Evolutionary conservation across 1,284 basidiomycete genomes (phyloP), one percentile per base, ranked within the genome.

Genomic region (Hymenochaete sp.): DNA sequence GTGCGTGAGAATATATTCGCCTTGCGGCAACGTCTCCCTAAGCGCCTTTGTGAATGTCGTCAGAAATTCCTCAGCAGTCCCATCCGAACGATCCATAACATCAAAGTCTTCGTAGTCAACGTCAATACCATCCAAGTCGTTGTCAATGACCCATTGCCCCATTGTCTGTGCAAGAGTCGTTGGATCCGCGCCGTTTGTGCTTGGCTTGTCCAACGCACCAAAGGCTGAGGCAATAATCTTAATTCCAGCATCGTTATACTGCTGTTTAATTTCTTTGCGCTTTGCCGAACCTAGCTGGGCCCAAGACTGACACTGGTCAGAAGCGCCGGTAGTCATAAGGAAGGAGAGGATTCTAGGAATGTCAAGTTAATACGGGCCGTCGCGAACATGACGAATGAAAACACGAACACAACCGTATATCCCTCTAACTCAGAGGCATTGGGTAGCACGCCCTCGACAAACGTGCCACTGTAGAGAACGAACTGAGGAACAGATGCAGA

Each of bases 11-110:
- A 58, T 52, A 31, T 53, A 58, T 38, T 53, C 25, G 11, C 42
- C 45, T 33, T 29, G 49, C 38, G 58, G 58, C 8, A 60, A 55
- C 26, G 54, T 39, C 25, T 27, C 44, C 16, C 58, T 53, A 13
- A 59, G 55, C n/a, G 52, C 42, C 44, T 53, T 49, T 4, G 57
- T 59, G 49, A 59, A 59, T 10, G 52, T 48, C 22, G 45, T 50
- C 10, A 59, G 43, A 57, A 57, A 59, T 9, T 47, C 45, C 53
- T 55, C 46, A 35, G 55, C 42, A 31, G 39, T 40, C 47, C 54
- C 44, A 54, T 53, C 50, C 37, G 53, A 50, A 31, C 42, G 48
- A 52, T 61, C 51, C 56, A 60, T 39, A 26, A 53, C 56, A 29
- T 48, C 52, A 21, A 56, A 49, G 44, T 59, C 60, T 31, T 51